phyloP scores from a whole-genome alignment of 2,329 filamentous ascomycete genomes.

The Nemania sp. region DNA sequence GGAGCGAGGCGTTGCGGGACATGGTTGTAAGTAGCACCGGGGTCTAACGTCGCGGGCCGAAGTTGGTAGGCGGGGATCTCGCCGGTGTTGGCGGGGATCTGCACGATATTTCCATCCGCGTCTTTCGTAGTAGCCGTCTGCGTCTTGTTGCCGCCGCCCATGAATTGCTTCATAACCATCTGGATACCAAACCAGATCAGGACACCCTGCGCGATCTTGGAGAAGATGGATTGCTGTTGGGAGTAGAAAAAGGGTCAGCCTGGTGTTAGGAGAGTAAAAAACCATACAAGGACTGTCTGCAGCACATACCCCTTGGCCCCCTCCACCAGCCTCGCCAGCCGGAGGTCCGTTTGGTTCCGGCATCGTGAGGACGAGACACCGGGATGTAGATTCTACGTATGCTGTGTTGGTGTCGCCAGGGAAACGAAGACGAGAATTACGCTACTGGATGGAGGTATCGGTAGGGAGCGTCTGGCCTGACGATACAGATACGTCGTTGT shows the following conservation, averaged over 20 bases:
- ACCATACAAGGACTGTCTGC: neutral
- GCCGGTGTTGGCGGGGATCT: conserved; percentile 57
- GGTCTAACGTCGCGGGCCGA: conserved; percentile 63
- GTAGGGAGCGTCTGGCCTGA: too few relatives aligned
- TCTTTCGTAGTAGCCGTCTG: conserved; percentile 54
- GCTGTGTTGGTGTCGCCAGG: neutral
- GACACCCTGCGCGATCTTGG: conserved; percentile 56
- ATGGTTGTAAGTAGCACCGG: conserved; percentile 65
- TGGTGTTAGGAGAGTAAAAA: too few relatives aligned
- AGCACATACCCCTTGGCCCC: conserved; percentile 43
- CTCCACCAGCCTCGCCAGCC: conserved; percentile 36
- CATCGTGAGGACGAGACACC: conserved; percentile 36
- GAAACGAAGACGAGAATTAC: neutral
- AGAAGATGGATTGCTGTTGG: conserved; percentile 45
- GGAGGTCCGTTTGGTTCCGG: conserved; percentile 40
- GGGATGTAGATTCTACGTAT: neutral
- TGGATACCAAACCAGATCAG: conserved; percentile 65
- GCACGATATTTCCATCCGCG: conserved; percentile 57
- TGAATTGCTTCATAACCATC: conserved; percentile 58
- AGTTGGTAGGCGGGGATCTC: conserved; percentile 67
- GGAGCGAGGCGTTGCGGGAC: conserved; percentile 77
- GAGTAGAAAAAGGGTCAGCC: conserved; percentile 1
- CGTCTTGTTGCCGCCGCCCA: conserved; percentile 53
- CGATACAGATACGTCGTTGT: too few relatives aligned
- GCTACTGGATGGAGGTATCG: too few relatives aligned